phyloP scores from a whole-genome alignment of 371 early-diverging fungal species.

The Apophysomyces ossiformis region DNA sequence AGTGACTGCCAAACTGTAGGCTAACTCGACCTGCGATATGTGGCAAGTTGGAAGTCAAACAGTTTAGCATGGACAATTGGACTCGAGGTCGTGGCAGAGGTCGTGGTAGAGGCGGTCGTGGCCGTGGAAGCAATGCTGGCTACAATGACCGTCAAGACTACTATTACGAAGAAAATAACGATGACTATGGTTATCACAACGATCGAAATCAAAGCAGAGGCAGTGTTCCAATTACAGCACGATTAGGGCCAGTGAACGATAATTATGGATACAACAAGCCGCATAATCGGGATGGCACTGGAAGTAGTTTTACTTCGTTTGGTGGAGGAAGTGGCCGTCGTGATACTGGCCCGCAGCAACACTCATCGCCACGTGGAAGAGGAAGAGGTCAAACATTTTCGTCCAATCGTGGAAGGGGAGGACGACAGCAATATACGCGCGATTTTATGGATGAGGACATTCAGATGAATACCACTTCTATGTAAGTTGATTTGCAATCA shows the following conservation, averaged over 20 bases:
- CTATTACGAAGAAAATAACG: slow-evolving; percentile 7
- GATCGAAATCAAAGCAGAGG: slow-evolving; percentile 1
- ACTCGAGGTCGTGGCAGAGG: slow-evolving; percentile 20
- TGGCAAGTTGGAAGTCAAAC: background rate
- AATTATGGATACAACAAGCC: slow-evolving; percentile 3
- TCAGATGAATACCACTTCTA: slow-evolving; percentile 33
- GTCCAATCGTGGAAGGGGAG: slow-evolving; percentile 25
- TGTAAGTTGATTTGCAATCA: slow-evolving; percentile 15
- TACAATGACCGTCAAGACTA: slow-evolving; percentile 15
- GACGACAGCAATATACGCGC: slow-evolving; percentile 29
- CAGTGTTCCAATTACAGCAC: slow-evolving; percentile 30
- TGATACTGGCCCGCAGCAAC: slow-evolving; percentile 7
- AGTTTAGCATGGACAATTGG: slow-evolving; percentile 9
- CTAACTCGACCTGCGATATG: background rate
- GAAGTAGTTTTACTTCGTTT: background rate
- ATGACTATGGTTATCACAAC: slow-evolving; percentile 9
- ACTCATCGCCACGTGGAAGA: slow-evolving; percentile 11
- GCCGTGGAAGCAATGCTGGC: slow-evolving; percentile 23
- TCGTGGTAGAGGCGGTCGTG: slow-evolving; percentile 28
- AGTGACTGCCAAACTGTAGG: background rate
- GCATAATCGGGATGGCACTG: slow-evolving; percentile 5
- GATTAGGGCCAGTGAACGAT: slow-evolving; percentile 30
- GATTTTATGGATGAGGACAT: slow-evolving; percentile 48
- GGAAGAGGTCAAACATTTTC: slow-evolving; percentile 12
- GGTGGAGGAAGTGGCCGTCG: slow-evolving; percentile 2